These are phyloP conservation scores for Eucalyptus curtisii DNA, from an alignment of 345 rosid species.

Conservation along the genomic window DNA sequence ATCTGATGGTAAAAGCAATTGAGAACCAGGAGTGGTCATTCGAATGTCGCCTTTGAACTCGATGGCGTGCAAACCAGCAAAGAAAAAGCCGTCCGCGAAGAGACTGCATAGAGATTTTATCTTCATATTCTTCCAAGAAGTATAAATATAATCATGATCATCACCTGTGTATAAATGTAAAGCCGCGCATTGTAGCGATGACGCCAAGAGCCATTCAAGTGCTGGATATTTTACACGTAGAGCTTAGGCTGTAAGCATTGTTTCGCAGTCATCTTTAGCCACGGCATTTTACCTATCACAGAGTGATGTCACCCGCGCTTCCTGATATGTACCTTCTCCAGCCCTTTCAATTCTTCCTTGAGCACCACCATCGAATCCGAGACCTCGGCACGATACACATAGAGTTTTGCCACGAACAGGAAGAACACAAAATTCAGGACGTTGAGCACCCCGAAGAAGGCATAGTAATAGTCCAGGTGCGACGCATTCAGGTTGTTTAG, in stretches of 20 bases:
- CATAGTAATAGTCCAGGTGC: constrained; percentile 62
- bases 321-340: background rate
- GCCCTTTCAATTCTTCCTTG: constrained; percentile 28
- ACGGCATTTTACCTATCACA: background rate
- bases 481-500: constrained; percentile 64
- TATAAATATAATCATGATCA: background rate
- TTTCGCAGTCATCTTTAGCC: background rate
- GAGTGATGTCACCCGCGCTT: background rate
- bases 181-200: background rate
- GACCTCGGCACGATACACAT: constrained; percentile 61
- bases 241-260: background rate
- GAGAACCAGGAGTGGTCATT: background rate
- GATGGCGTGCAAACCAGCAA: background rate
- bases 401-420: constrained; percentile 38
- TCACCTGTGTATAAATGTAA: background rate
- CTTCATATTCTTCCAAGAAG: background rate
- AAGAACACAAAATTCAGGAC: constrained; percentile 49
- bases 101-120: background rate
- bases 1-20: background rate
- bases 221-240: background rate
- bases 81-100: background rate
- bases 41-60: background rate
- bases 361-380: constrained; percentile 42
- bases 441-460: constrained; percentile 48
- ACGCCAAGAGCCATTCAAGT: background rate